Conservation (phyloP, 768 basidiomycete genomes). For the Naganishia onofrii region DNA sequence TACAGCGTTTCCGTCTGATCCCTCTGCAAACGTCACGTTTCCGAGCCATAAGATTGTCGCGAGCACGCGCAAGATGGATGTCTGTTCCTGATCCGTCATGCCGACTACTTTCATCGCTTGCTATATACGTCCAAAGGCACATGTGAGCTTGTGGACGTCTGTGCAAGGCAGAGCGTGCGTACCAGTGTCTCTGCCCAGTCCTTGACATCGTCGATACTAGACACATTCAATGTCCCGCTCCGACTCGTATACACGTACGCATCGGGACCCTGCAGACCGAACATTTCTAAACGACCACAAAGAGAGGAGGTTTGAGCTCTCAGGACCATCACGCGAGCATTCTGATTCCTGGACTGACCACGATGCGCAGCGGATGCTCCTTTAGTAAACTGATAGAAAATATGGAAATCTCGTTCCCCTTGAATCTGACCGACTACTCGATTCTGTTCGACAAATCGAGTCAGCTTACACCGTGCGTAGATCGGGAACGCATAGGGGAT, state of each 20-base stretch:
- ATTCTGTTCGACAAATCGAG: constrained; percentile 38
- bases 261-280: constrained; percentile 93
- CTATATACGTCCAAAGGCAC: constrained; percentile 52
- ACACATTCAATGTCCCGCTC: constrained; percentile 87
- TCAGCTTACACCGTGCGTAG: background rate
- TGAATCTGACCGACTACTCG: constrained; percentile 90
- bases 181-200: constrained; percentile 89
- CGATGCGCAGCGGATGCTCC: constrained; percentile 83
- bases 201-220: constrained; percentile 80
- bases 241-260: constrained; percentile 88
- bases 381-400: constrained; percentile 99
- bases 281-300: constrained; percentile 64
- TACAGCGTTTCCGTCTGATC: constrained; percentile 80
- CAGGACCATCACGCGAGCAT: background rate
- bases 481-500: no score
- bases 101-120: constrained; percentile 94
- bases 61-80: constrained; percentile 87
- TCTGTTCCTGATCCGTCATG: constrained; percentile 76
- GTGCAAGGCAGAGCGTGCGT: constrained; percentile 44
- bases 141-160: background rate
- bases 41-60: constrained; percentile 92
- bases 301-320: background rate
- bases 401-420: constrained; percentile 95
- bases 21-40: constrained; percentile 84
- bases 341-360: constrained; percentile 57